Base-by-base conservation (phyloP, 2,329 filamentous ascomycete species). In the Fusarium newnesense region DNA sequence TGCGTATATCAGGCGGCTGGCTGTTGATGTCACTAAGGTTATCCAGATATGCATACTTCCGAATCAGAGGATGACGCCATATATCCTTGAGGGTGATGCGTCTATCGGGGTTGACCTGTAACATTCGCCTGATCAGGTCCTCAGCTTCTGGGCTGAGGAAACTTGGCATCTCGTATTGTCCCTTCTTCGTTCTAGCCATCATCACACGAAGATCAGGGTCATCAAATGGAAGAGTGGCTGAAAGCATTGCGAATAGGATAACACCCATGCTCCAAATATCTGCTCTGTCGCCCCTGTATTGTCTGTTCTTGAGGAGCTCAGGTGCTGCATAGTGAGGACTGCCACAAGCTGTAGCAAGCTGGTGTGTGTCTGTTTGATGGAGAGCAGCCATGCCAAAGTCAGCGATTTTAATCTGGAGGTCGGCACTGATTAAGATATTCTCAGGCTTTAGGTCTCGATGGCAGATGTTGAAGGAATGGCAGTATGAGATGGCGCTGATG, bases 351-450 rank as follows among this genome's bases (percentile, higher is more conserved):
- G 96, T 98, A 64, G 90, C 93, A 34, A 99, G 88, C 79, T 92
- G 91, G 74, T 94, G 92, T 13, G 91, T 92, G 30, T 90, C 88
- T 7, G 93, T 93, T 80, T 98, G 96, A 72, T 92, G 90, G 46
- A 98, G 86, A 7, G 96, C 96, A 49, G 96, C 96, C 95, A 99
- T 98, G 46, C 96, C 96, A 81, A 99, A 99, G 81, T 99, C 96
- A 58, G 96, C 96, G 76, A 99, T 91, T 83, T 98, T 99, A 81
- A 98, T 91, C 65, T 93, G 91, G 60, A 92, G 88, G 52, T 92
- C 85, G 7, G 86, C 85, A 64, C 95, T 95, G 57, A 99, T 87
- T 24, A 99, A 87, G 50, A 99, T 98, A 77, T 99, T 99, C 83
- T 99, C 96, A 0, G 95, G 96, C 83, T 99, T 99, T 60, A 99